These are phyloP conservation scores for Leonotis leonurus DNA, from an alignment of 257 asterid genomes.

Conservation along the genomic window DNA sequence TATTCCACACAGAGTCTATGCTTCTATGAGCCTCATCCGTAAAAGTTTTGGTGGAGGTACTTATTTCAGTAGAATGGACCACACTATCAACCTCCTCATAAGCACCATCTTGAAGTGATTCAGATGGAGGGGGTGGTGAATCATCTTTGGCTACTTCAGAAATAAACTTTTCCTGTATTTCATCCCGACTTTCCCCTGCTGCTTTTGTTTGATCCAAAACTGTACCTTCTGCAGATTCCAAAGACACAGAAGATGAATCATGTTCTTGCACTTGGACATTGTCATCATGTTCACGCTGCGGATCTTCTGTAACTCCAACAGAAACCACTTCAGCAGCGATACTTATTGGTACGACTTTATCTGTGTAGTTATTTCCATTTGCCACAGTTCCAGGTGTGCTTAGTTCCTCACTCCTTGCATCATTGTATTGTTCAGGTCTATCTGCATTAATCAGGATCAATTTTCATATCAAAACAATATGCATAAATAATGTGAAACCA, in stretches of 20 bases:
- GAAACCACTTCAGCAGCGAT: conserved; percentile 19
- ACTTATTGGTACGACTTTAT: background rate
- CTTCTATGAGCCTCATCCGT: conserved; percentile 7
- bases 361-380: conserved; percentile 21
- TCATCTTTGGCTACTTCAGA: conserved; percentile 27
- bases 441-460: conserved; percentile 26
- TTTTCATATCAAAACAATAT: background rate
- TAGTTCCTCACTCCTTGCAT: conserved; percentile 16
- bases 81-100: conserved; percentile 12
- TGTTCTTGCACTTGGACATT: conserved; percentile 19
- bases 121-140: conserved; percentile 21
- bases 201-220: conserved; percentile 2
- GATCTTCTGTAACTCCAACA: conserved; percentile 15
- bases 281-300: conserved; percentile 1
- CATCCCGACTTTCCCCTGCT: conserved; percentile 21
- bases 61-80: conserved; percentile 17
- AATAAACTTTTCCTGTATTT: conserved; percentile 15
- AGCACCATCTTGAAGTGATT: conserved; percentile 21
- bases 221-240: conserved; percentile 22
- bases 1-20: conserved; percentile 10
- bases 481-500: background rate
- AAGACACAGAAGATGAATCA: conserved; percentile 4
- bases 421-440: conserved; percentile 19
- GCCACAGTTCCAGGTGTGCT: conserved; percentile 15
- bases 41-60: background rate